A percentile compares a stretch with the other conserved stretches of the same genome.
These are phyloP conservation scores for Colletotrichum tofieldiae DNA, from an alignment of 2,329 filamentous ascomycete species.

Conservation along the genomic window DNA sequence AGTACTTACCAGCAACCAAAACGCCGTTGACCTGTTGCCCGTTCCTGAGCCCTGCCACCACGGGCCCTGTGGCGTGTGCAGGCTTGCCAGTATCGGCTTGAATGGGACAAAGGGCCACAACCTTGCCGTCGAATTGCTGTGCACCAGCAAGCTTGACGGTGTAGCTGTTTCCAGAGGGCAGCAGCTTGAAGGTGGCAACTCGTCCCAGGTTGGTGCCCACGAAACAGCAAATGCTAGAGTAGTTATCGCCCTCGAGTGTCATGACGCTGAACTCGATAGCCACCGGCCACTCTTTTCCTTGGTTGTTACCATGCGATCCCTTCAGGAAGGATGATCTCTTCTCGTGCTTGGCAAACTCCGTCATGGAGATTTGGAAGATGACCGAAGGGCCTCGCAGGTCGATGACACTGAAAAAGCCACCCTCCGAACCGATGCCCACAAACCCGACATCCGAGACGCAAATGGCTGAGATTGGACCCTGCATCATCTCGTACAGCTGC, in stretches of 20 bases:
- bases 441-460: constrained; percentile 95
- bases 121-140: constrained; percentile 74
- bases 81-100: constrained; percentile 82
- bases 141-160: constrained; percentile 80
- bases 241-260: constrained; percentile 93
- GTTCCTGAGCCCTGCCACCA: constrained; percentile 82
- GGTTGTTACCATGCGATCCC: constrained; percentile 64
- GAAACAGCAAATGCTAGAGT: constrained; percentile 94
- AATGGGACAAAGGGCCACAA: constrained; percentile 86
- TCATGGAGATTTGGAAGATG: constrained; percentile 82
- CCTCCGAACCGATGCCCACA: constrained; percentile 87
- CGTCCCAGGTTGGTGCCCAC: constrained; percentile 90
- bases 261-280: constrained; percentile 92
- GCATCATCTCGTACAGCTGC: constrained; percentile 85
- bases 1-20: constrained; percentile 77
- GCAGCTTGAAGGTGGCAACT: constrained; percentile 89
- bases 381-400: constrained; percentile 90
- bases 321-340: constrained; percentile 82
- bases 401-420: constrained; percentile 84
- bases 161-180: constrained; percentile 83
- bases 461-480: constrained; percentile 84
- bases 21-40: constrained; percentile 85
- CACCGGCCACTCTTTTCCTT: constrained; percentile 81
- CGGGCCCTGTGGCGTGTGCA: constrained; percentile 81
- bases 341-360: constrained; percentile 82